These are phyloP conservation scores for Penicillium alfredii DNA, from an alignment of 495 filamentous ascomycete genomes.

Conservation along the genomic window DNA sequence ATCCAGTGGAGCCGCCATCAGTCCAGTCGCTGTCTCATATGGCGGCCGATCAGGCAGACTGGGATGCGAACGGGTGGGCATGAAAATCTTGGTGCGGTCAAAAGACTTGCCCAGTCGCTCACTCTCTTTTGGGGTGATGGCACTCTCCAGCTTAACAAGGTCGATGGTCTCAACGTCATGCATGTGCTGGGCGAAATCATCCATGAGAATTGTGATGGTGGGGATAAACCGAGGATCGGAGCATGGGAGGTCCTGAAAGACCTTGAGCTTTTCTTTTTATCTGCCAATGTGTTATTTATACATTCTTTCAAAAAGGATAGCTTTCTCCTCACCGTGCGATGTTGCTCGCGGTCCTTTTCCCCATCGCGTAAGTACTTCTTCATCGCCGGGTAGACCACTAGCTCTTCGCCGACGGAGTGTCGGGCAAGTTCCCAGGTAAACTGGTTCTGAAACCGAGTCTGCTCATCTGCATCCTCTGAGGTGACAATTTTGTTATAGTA, in stretches of 20 bases:
- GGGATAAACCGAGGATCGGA: slow-evolving; percentile 44
- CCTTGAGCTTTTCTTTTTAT: slow-evolving; percentile 47
- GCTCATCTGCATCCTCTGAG: slow-evolving; percentile 44
- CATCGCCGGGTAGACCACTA: slow-evolving; percentile 62
- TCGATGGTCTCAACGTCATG: slow-evolving; percentile 53
- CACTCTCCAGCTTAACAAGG: slow-evolving; percentile 45
- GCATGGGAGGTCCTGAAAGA: slow-evolving; percentile 50
- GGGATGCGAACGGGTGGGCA: slow-evolving; percentile 53
- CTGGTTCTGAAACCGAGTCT: slow-evolving; percentile 53
- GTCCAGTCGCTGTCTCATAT: slow-evolving; percentile 22
- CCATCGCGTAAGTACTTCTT: slow-evolving; percentile 52
- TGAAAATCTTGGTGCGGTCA: slow-evolving; percentile 54
- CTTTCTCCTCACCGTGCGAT: slow-evolving; percentile 42
- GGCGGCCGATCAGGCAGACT: slow-evolving; percentile 22
- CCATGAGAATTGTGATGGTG: slow-evolving; percentile 48
- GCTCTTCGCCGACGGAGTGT: slow-evolving; percentile 58
- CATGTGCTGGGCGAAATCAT: slow-evolving; percentile 48
- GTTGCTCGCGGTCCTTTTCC: slow-evolving; percentile 51
- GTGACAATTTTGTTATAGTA: slow-evolving; percentile 51
- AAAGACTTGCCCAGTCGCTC: slow-evolving; percentile 46
- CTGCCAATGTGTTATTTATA: neutral
- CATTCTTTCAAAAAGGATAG: neutral
- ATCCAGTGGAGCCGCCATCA: slow-evolving; percentile 31
- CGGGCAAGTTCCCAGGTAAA: slow-evolving; percentile 66
- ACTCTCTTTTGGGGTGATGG: slow-evolving; percentile 34